Evolutionary conservation across 352 stramenopile genomes (phyloP), one percentile per base, ranked within the genome.

Genomic region (Pythium oligandrum): DNA sequence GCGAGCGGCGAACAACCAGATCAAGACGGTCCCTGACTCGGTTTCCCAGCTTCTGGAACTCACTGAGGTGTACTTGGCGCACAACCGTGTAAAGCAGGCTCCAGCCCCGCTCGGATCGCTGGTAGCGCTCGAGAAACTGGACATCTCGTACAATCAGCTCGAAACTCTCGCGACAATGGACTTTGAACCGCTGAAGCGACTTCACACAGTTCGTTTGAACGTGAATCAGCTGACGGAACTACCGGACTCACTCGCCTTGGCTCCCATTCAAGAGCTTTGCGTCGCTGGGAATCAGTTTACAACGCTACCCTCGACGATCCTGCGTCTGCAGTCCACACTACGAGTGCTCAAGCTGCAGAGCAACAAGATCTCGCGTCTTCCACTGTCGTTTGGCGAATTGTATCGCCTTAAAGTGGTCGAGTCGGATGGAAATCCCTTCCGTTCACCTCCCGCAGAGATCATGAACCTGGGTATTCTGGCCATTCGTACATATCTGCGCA

Each of bases 381-480:
- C 81, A 0, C 57, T 83, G 7, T 71, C 67, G 39, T 88, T 91
- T 57, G 76, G 76, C 0, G 65, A 71, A 12, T 53, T 91, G 32
- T 10, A 44, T 4, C 56, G 30, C 2, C 53, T 91, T 4, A 47
- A 84, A 12, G 49, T 70, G 31, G 62, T 88, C 4, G 68, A 86
- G 36, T 82, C 72, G 39, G 78, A 91, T 34, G 78, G 81, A 9
- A 91, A 89, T 51, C 81, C 81, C n/a, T 86, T 89, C 44, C 64
- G 70, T 17, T 89, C 76, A 7, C 81, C 81, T 3, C 81, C 81
- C 4, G 66, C 81, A 0, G 68, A 86, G 64, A 62, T 89, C 4
- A 79, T 91, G 65, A 69, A 60, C 34, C 63, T 85, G 33, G 76
- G 73, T 11, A 79, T 83, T 9, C 37, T 43, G 12, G 42, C 54